Conservation (phyloP, 306 rosid genomes). For the Calophaca sinica region DNA sequence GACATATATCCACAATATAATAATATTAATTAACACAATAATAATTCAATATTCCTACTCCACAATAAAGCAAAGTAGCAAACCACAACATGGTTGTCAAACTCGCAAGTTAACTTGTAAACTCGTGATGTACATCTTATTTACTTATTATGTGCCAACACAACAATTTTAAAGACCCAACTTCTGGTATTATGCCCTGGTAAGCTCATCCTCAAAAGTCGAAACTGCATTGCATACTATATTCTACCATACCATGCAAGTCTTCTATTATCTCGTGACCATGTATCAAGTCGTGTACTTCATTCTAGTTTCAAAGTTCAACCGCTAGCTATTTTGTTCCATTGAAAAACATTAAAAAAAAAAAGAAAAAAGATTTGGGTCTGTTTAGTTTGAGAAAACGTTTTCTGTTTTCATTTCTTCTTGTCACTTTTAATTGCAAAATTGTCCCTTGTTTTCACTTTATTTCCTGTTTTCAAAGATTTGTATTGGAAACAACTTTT, state of each 20-base stretch:
- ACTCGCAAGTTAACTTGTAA: too few relatives aligned
- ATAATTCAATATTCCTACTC: neutral
- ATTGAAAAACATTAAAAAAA: neutral
- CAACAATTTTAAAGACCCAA: neutral
- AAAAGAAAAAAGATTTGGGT: neutral
- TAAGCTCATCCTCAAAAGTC: neutral
- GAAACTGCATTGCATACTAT: neutral
- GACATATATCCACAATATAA: too few relatives aligned
- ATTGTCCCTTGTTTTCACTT: too few relatives aligned
- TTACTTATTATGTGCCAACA: constrained; percentile 8
- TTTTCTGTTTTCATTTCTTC: too few relatives aligned
- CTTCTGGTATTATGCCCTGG: constrained; percentile 12
- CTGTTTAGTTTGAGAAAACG: too few relatives aligned
- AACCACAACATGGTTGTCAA: too few relatives aligned
- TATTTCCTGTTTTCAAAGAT: too few relatives aligned
- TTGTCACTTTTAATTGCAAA: too few relatives aligned
- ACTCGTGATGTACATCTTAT: neutral
- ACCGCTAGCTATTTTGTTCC: constrained; percentile 11
- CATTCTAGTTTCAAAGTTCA: neutral
- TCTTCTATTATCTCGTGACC: constrained; percentile 2
- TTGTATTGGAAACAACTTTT: too few relatives aligned
- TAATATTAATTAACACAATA: too few relatives aligned
- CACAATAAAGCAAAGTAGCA: neutral
- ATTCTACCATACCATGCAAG: neutral
- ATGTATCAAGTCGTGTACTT: constrained; percentile 4